Evolutionary conservation across 2,329 filamentous ascomycete genomes (phyloP).

Genomic region (Neopestalotiopsis clavispora): DNA sequence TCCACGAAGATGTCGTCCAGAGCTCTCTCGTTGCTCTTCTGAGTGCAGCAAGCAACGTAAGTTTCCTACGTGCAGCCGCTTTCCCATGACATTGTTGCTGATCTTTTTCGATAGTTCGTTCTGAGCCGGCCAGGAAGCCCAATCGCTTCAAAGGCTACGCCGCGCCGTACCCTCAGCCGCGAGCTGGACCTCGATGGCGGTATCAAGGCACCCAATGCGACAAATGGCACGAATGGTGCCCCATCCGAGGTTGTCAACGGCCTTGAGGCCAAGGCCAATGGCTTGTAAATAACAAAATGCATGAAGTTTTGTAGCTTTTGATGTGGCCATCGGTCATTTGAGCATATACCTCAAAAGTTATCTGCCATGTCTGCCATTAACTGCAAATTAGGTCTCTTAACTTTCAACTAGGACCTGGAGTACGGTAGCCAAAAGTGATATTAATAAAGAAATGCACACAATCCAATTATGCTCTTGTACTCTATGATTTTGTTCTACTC

Average conservation of each 20-base stretch:
- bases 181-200: constrained; percentile 39
- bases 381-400: background rate
- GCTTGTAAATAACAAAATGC: constrained; percentile 26
- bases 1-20: constrained; percentile 91
- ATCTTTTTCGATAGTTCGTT: constrained; percentile 63
- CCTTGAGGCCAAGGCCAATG: constrained; percentile 46
- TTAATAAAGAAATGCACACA: background rate
- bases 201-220: constrained; percentile 23
- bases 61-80: constrained; percentile 39
- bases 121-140: constrained; percentile 73
- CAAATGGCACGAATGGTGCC: constrained; percentile 28
- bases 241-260: constrained; percentile 38
- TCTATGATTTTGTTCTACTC: background rate
- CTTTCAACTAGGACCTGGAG: background rate
- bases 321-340: background rate
- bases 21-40: constrained; percentile 86
- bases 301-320: background rate
- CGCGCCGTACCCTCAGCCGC: constrained; percentile 47
- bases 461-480: background rate
- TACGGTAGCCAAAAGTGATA: constrained; percentile 8
- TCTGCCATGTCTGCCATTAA: background rate
- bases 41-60: constrained; percentile 84
- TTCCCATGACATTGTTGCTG: background rate
- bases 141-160: constrained; percentile 62
- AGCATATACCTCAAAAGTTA: background rate